phyloP scores from a whole-genome alignment of 2,329 filamentous ascomycete genomes.

The Exserohilum rostratum region DNA sequence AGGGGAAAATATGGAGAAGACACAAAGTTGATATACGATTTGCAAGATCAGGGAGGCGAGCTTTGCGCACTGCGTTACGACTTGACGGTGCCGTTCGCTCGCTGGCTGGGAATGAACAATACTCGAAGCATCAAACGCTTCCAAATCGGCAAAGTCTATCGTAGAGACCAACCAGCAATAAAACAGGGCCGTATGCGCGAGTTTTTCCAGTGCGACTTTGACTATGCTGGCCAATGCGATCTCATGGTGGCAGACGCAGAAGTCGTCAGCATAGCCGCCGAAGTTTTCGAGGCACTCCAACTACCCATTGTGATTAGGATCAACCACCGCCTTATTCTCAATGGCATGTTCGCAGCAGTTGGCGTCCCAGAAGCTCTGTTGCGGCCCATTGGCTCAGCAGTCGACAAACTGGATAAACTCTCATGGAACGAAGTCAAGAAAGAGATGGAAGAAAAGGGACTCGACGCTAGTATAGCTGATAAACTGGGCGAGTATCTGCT shows the following conservation, averaged over 20 bases:
- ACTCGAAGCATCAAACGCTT: slow-evolving; percentile 86
- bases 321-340: slow-evolving; percentile 89
- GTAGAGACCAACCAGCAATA: slow-evolving; percentile 75
- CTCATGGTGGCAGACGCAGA: slow-evolving; percentile 89
- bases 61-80: slow-evolving; percentile 83
- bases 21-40: slow-evolving; percentile 85
- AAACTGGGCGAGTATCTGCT: slow-evolving; percentile 80
- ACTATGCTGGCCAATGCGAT: slow-evolving; percentile 85
- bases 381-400: slow-evolving; percentile 82
- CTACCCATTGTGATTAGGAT: slow-evolving; percentile 81
- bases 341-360: slow-evolving; percentile 85
- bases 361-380: slow-evolving; percentile 85
- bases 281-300: slow-evolving; percentile 79
- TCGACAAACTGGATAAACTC: slow-evolving; percentile 90
- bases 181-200: slow-evolving; percentile 90
- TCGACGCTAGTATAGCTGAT: slow-evolving; percentile 76
- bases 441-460: slow-evolving; percentile 89
- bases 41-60: slow-evolving; percentile 84
- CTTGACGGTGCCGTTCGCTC: slow-evolving; percentile 84
- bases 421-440: slow-evolving; percentile 84
- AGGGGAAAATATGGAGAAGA: slow-evolving; percentile 90
- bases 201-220: slow-evolving; percentile 96
- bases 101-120: slow-evolving; percentile 89
- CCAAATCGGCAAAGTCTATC: slow-evolving; percentile 90
- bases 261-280: slow-evolving; percentile 77